A percentile compares a stretch with the other conserved stretches of the same genome.
Evolutionary conservation across 345 rosid species (phyloP).

Genomic region (Salix dunnii): DNA sequence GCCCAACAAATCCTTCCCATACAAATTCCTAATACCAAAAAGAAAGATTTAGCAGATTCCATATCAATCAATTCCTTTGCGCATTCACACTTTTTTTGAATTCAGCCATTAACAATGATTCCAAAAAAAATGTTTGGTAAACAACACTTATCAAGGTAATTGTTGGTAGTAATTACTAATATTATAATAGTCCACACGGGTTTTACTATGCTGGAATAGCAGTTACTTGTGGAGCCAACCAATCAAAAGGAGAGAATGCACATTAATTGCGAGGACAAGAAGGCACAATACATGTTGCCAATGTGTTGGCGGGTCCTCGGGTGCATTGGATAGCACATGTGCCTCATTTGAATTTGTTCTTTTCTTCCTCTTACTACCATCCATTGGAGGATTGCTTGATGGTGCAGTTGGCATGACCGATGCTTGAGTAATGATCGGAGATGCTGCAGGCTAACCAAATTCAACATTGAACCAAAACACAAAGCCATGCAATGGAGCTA

Average conservation of each 20-base stretch:
- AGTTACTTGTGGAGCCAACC: too few relatives aligned
- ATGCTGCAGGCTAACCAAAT: conserved; percentile 51
- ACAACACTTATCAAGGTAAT: too few relatives aligned
- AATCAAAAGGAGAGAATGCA: too few relatives aligned
- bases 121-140: neutral
- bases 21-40: neutral
- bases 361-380: conserved; percentile 53
- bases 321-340: too few relatives aligned
- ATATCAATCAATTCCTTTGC: neutral
- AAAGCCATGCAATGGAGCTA: conserved; percentile 97
- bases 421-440: conserved; percentile 35
- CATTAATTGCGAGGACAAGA: too few relatives aligned
- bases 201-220: too few relatives aligned
- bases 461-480: conserved; percentile 99
- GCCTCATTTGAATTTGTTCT: too few relatives aligned
- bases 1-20: neutral
- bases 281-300: too few relatives aligned
- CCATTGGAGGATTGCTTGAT: conserved; percentile 36
- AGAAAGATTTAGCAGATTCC: neutral
- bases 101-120: neutral
- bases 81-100: neutral
- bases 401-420: conserved; percentile 28
- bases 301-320: too few relatives aligned
- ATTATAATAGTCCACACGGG: too few relatives aligned
- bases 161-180: too few relatives aligned